Percentiles rank a stretch among this genome's conserved stretches.
phyloP scores from a whole-genome alignment of 2,329 filamentous ascomycete genomes.

The Lasiodiplodia theobromae region DNA sequence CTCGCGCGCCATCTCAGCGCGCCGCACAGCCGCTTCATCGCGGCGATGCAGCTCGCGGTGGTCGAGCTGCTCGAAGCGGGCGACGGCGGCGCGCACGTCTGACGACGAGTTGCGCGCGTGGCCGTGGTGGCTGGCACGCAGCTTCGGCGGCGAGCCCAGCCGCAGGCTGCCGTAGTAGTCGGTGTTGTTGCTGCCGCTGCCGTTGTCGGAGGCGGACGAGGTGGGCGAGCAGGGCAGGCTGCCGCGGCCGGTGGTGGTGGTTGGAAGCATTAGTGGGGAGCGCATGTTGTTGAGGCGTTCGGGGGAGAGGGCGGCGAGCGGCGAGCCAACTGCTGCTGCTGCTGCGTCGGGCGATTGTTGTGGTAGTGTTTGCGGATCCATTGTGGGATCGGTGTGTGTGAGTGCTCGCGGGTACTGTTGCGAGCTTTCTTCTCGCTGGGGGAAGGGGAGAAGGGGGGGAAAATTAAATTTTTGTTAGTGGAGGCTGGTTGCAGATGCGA shows the following conservation, averaged over 20 bases:
- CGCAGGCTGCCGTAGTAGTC: slow-evolving; percentile 37
- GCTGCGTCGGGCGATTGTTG: slow-evolving; percentile 2
- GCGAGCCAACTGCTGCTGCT: slow-evolving; percentile 58
- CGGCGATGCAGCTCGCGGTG: slow-evolving; percentile 55
- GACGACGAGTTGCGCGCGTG: slow-evolving; percentile 48
- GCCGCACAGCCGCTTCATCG: slow-evolving; percentile 52
- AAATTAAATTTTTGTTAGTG: not conserved
- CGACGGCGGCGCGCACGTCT: slow-evolving; percentile 59
- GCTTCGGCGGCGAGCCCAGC: slow-evolving; percentile 33
- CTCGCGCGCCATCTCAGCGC: slow-evolving; percentile 51
- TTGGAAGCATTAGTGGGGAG: slow-evolving; percentile 38
- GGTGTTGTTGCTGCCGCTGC: slow-evolving; percentile 43
- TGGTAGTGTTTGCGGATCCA: slow-evolving; percentile 7
- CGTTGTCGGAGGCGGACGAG: slow-evolving; percentile 41
- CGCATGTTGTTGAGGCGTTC: slow-evolving; percentile 65
- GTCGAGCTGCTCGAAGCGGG: slow-evolving; percentile 75
- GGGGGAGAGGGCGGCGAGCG: slow-evolving; percentile 68
- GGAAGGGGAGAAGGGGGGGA: not conserved
- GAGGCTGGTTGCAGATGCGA: not conserved
- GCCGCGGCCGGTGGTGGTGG: slow-evolving; percentile 43
- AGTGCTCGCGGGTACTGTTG: not conserved
- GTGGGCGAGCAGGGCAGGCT: slow-evolving; percentile 48
- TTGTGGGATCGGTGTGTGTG: slow-evolving; percentile 4
- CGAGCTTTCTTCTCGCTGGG: slow-evolving; percentile 9
- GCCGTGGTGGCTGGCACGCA: slow-evolving; percentile 34